These are phyloP conservation scores for Boletales sp. DNA, from an alignment of 768 basidiomycete genomes.

Conservation along the genomic window DNA sequence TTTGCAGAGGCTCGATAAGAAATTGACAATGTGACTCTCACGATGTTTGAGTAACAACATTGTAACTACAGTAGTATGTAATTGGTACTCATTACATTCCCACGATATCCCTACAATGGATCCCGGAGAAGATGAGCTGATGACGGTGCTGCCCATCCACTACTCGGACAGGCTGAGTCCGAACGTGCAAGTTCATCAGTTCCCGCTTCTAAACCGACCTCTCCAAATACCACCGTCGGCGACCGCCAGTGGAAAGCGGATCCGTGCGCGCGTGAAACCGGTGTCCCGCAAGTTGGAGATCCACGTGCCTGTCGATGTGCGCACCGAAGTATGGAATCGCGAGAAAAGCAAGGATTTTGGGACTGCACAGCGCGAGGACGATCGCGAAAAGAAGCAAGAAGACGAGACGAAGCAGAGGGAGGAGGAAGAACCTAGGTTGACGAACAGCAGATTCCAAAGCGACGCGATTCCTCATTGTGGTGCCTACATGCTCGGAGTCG, in stretches of 20 bases:
- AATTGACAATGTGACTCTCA: background rate
- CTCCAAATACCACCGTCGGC: constrained; percentile 78
- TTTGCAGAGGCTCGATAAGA: constrained; percentile 4
- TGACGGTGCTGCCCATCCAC: constrained; percentile 68
- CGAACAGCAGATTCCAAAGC: constrained; percentile 68
- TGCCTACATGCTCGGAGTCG: constrained; percentile 70
- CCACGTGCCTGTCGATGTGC: constrained; percentile 78
- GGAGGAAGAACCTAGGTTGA: constrained; percentile 59
- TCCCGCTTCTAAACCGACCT: constrained; percentile 69
- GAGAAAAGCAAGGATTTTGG: constrained; percentile 68
- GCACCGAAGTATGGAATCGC: constrained; percentile 77
- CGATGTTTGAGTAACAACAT: no score
- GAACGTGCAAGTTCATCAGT: constrained; percentile 76
- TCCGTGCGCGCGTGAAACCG: constrained; percentile 70
- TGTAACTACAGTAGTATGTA: background rate
- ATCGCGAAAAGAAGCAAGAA: constrained; percentile 74
- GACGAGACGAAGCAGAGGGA: constrained; percentile 41
- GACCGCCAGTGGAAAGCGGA: constrained; percentile 65
- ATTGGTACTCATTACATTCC: constrained; percentile 7
- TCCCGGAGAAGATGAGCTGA: constrained; percentile 51
- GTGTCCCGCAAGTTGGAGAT: constrained; percentile 62
- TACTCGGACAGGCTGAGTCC: constrained; percentile 59
- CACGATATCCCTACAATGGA: constrained; percentile 20
- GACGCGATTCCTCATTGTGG: constrained; percentile 67
- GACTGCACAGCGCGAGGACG: constrained; percentile 63